phyloP scores from a whole-genome alignment of 371 early-diverging fungal species.

The Mortierella sp. region DNA sequence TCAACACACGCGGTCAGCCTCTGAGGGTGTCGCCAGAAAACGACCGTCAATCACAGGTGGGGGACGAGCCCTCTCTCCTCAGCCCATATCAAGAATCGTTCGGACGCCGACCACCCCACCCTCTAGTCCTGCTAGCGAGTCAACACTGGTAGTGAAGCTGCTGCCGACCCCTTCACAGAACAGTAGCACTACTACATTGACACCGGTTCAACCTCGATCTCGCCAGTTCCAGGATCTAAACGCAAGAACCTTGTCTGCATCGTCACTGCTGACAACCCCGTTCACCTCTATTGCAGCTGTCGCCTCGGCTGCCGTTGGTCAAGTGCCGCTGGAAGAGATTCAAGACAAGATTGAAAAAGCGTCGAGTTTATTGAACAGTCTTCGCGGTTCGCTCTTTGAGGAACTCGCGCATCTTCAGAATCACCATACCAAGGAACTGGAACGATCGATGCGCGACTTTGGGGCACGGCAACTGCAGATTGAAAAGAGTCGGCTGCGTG shows the following conservation, averaged over 20 bases:
- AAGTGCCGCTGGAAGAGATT: conserved; percentile 35
- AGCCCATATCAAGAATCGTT: not conserved
- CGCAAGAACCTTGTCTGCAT: conserved; percentile 4
- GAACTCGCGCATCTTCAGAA: conserved; percentile 48
- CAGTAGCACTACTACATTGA: not conserved
- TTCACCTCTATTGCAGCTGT: conserved; percentile 41
- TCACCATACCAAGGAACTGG: conserved; percentile 46
- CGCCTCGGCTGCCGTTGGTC: conserved; percentile 38
- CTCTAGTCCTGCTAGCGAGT: not conserved
- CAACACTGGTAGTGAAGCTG: conserved; percentile 15
- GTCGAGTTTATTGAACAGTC: conserved; percentile 41
- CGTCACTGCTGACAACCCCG: conserved; percentile 28
- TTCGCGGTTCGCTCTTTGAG: conserved; percentile 43
- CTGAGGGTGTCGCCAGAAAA: conserved; percentile 10
- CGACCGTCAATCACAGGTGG: not conserved
- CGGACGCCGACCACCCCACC: not conserved
- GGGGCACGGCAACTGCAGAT: conserved; percentile 49
- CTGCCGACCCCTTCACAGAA: not conserved
- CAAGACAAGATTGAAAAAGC: conserved; percentile 39
- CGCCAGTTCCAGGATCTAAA: conserved; percentile 4
- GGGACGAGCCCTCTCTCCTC: not conserved
- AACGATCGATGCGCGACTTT: conserved; percentile 50
- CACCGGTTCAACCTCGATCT: conserved; percentile 18
- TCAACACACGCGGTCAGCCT: conserved; percentile 24
- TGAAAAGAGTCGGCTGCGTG: conserved; percentile 47